Percentiles rank a stretch among this genome's conserved stretches.
These are phyloP conservation scores for Linum trigynum DNA, from an alignment of 345 rosid species.

Conservation along the genomic window DNA sequence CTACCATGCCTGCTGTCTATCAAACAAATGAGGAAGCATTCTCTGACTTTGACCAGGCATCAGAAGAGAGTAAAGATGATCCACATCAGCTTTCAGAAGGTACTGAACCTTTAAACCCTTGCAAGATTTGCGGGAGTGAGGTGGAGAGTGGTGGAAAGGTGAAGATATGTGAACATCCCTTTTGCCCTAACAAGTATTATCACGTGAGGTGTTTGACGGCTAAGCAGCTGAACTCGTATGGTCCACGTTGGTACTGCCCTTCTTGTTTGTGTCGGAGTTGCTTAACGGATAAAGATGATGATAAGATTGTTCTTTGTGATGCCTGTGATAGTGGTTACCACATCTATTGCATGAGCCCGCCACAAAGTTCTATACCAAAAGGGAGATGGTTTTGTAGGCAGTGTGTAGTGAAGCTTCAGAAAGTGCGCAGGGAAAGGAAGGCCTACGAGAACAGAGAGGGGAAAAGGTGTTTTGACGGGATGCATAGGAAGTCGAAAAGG, in stretches of 20 bases:
- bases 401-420: slow-evolving; percentile 47
- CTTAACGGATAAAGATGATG: slow-evolving; percentile 69
- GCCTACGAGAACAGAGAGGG: slow-evolving; percentile 25
- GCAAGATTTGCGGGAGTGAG: slow-evolving; percentile 52
- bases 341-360: slow-evolving; percentile 74
- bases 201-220: slow-evolving; percentile 72
- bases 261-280: slow-evolving; percentile 81
- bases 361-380: slow-evolving; percentile 38
- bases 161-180: slow-evolving; percentile 52
- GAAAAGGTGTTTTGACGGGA: slow-evolving; percentile 14
- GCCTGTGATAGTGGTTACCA: slow-evolving; percentile 91
- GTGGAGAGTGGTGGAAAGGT: slow-evolving; percentile 35
- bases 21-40: slow-evolving; percentile 25
- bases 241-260: slow-evolving; percentile 83
- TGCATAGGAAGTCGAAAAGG: slow-evolving; percentile 13
- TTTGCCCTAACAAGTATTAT: slow-evolving; percentile 54
- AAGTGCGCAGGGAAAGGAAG: slow-evolving; percentile 39
- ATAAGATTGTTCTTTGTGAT: slow-evolving; percentile 72
- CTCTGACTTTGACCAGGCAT: slow-evolving; percentile 30
- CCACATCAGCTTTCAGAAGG: slow-evolving; percentile 19
- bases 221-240: slow-evolving; percentile 47
- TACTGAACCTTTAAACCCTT: slow-evolving; percentile 16
- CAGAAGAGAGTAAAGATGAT: slow-evolving; percentile 26
- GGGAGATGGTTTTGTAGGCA: slow-evolving; percentile 80
- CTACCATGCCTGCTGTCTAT: slow-evolving; percentile 17